Conservation (phyloP, 2,329 filamentous ascomycete species). For the Metarhizium humberi region DNA sequence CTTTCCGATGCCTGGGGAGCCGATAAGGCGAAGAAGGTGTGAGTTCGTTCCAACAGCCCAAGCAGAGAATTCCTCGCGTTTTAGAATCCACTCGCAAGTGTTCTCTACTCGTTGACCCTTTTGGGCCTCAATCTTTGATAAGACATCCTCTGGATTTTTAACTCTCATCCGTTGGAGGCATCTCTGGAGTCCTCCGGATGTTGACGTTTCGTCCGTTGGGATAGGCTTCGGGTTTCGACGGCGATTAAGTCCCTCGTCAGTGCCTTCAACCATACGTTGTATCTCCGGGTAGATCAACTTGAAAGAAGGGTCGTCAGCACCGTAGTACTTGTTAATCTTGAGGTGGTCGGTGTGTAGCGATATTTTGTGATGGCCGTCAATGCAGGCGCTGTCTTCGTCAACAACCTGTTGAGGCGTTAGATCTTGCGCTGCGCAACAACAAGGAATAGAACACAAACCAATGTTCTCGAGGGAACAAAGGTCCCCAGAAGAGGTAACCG, state of each 20-base stretch:
- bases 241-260: too few relatives aligned
- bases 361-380: constrained; percentile 7
- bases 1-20: too few relatives aligned
- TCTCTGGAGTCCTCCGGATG: too few relatives aligned
- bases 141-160: too few relatives aligned
- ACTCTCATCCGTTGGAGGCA: too few relatives aligned
- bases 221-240: too few relatives aligned
- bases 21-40: too few relatives aligned
- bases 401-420: constrained; percentile 3
- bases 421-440: too few relatives aligned
- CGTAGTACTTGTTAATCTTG: constrained; percentile 9
- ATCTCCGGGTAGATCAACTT: constrained; percentile 8
- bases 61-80: constrained; percentile 5
- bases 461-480: too few relatives aligned
- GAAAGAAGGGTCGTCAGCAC: constrained; percentile 5
- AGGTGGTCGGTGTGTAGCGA: constrained; percentile 6
- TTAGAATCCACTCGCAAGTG: constrained; percentile 8
- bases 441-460: too few relatives aligned
- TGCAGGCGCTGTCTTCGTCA: constrained; percentile 7
- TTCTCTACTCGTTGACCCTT: constrained; percentile 5
- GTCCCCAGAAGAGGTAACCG: too few relatives aligned
- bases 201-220: too few relatives aligned
- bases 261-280: background rate
- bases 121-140: background rate
- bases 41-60: background rate